These are phyloP conservation scores for Phytophthora sp. DNA, from an alignment of 352 stramenopile species.

Conservation along the genomic window DNA sequence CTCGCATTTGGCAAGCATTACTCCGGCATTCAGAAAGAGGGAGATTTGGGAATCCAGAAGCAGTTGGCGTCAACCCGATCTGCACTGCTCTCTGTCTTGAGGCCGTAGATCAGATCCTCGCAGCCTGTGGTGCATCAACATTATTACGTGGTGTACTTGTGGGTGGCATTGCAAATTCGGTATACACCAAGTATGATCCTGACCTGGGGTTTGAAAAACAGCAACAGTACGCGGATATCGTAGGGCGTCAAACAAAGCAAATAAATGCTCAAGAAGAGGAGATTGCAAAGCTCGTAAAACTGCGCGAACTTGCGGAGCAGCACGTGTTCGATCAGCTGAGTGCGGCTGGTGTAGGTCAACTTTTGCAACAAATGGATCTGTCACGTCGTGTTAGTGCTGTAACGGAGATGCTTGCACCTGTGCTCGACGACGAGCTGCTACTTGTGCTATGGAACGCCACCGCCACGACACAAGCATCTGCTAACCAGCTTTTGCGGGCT, in stretches of 20 bases:
- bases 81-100: slow-evolving; percentile 67
- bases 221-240: slow-evolving; percentile 50
- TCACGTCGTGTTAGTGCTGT: slow-evolving; percentile 35
- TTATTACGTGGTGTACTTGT: slow-evolving; percentile 57
- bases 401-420: slow-evolving; percentile 51
- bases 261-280: slow-evolving; percentile 30
- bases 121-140: slow-evolving; percentile 38
- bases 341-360: slow-evolving; percentile 24
- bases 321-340: slow-evolving; percentile 40
- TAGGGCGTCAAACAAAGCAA: slow-evolving; percentile 26
- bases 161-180: slow-evolving; percentile 64
- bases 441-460: slow-evolving; percentile 70
- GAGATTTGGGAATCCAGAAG: slow-evolving; percentile 39
- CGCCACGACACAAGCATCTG: slow-evolving; percentile 36
- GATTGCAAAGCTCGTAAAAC: slow-evolving; percentile 12
- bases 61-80: slow-evolving; percentile 51
- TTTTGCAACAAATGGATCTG: slow-evolving; percentile 46
- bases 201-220: slow-evolving; percentile 41
- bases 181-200: slow-evolving; percentile 59
- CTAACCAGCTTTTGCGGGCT: slow-evolving; percentile 9
- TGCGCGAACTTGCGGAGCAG: slow-evolving; percentile 26
- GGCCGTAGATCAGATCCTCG: slow-evolving; percentile 43
- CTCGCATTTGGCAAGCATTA: slow-evolving; percentile 61
- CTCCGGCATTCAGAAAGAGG: slow-evolving; percentile 66
- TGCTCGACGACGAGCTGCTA: slow-evolving; percentile 62